Base-by-base conservation (phyloP, 148 eudicot species). In the Suaeda aralocaspica region DNA sequence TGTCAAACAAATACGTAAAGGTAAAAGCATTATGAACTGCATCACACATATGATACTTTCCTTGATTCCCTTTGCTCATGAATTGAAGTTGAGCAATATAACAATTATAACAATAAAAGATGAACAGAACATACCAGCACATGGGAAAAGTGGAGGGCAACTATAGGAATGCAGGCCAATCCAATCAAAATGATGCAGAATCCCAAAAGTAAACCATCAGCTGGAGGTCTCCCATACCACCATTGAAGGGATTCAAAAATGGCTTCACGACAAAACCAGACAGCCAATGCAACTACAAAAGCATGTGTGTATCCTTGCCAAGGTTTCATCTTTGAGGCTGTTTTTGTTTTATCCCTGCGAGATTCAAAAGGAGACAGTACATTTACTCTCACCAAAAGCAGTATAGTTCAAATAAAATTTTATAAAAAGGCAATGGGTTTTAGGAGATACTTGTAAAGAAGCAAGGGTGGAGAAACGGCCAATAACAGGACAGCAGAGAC, bases 201-300 rank as follows among this genome's bases (percentile, higher is more conserved):
- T 50, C 99, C 99, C 87, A 91, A 76, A 77, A 94, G 93, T 77
- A 94, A 72, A 74, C 97, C 89, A 80, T 88, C 99, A 64, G 97
- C 82, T 60, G 99, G 93, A 73, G 96, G 69, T 78, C 97, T 92
- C 50, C 99, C 99, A 72, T 87, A 68, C 97, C 97, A 89, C 96
- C 99, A 94, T 68, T 87, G 99, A 58, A 94, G 97, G 77, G 90
- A 90, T 86, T 94, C 99, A 74, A 94, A 94, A 72, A 94, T 87
- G 66, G 99, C 83, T 76, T 94, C 99, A 66, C 96, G 92, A 66
- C 89, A 94, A 87, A 91, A 94, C 98, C 96, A 94, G 56, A 94
- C 92, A 52, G 98, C 88, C 73, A 91, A 78, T 70, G 91, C 85
- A 73, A 94, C 92, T 59, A 94, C 89, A 64, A 59, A 77, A 62